Base-by-base conservation (phyloP, 2,329 filamentous ascomycete genomes). In the Exserohilum rostratum region DNA sequence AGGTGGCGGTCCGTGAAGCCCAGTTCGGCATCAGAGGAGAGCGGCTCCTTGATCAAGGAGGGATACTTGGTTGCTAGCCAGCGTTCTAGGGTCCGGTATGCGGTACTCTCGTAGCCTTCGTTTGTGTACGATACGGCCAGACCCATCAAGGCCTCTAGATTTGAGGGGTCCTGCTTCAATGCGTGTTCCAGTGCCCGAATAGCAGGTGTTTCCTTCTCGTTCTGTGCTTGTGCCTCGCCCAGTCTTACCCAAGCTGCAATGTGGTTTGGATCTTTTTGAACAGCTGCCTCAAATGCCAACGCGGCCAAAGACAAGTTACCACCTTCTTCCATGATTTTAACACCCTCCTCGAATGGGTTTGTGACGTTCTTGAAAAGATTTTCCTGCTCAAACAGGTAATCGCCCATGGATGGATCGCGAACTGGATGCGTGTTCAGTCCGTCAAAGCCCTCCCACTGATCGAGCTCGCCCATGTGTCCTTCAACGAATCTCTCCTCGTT, bases 21-120 rank as follows among this genome's bases (percentile, higher is more conserved):
- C 67, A 97, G 84, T 53, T 97, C 91, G n/a, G 87, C 84, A 12
- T 88, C 85, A 0, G 88, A 85, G 17, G 90, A 90, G 13, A 96
- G 79, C 31, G 91, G 83, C 45, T 85, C 84, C 45, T 87, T 88
- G 45, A 90, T 86, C 60, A 99, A 86, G 31, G 86, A 82, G 6
- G 95, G 93, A 77, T 99, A 99, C 77, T 96, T 96, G 68, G 90
- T 86, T n/a, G 91, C 91, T 27, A 99, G 84, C 95, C 95, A 99
- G 62, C 93, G 90, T 79, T 99, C 95, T 12, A 99, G 84, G 9
- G 93, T 98, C 50, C 93, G 87, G 81, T 98, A 99, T 43, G 95
- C 93, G 17, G 93, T 96, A 71, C 90, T 93, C 77, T 99, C 95
- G 78, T 98, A 99, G 59, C 93, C 95, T 79, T 99, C 95, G 78